phyloP scores from a whole-genome alignment of 345 rosid genomes.

The Erodium maritimum region DNA sequence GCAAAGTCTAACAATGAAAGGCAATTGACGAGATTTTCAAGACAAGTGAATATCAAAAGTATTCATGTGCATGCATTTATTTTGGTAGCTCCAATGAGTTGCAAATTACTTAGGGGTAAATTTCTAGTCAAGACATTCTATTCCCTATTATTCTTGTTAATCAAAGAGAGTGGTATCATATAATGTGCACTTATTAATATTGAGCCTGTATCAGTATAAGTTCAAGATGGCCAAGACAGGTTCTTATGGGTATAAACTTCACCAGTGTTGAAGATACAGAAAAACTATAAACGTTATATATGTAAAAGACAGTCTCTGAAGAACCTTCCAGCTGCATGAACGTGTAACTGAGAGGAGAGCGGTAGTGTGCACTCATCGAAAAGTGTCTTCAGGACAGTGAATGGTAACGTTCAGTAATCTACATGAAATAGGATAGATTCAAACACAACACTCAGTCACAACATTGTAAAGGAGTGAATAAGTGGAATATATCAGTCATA shows the following conservation, averaged over 20 bases:
- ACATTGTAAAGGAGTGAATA: too few relatives aligned
- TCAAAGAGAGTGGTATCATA: not conserved
- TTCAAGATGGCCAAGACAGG: not conserved
- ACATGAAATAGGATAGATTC: slow-evolving; percentile 3
- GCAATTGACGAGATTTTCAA: not conserved
- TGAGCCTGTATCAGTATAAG: too few relatives aligned
- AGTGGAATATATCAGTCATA: too few relatives aligned
- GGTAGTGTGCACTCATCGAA: slow-evolving; percentile 71
- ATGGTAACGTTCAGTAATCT: slow-evolving; percentile 65
- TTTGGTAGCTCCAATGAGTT: too few relatives aligned
- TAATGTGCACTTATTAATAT: not conserved
- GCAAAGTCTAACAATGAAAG: slow-evolving; percentile 43
- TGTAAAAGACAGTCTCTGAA: slow-evolving; percentile 58
- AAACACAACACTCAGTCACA: not conserved
- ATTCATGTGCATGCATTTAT: not conserved
- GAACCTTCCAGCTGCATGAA: slow-evolving; percentile 57
- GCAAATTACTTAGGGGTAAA: not conserved
- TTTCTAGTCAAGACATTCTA: not conserved
- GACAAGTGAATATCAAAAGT: not conserved
- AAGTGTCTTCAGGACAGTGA: slow-evolving; percentile 77
- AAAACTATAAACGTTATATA: slow-evolving; percentile 55
- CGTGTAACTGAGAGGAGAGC: slow-evolving; percentile 69
- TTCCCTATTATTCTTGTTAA: not conserved
- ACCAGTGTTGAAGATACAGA: not conserved
- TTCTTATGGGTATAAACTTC: not conserved